Conservation (phyloP, 1,284 basidiomycete species). For the Cryptococcus deneoformans region DNA sequence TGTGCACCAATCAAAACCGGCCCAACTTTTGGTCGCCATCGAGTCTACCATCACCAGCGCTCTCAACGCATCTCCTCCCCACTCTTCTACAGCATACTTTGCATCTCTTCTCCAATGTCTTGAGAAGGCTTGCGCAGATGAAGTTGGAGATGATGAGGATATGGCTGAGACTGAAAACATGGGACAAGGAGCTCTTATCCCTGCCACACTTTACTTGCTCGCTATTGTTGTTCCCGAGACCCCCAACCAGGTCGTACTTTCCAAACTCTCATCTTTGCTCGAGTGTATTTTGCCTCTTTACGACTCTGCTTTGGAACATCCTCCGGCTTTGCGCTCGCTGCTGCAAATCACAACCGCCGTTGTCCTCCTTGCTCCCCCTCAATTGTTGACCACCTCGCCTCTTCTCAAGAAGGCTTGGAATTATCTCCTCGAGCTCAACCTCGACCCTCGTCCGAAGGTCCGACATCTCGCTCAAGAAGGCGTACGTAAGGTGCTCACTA, state of each 20-base stretch:
- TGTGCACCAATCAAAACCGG: slow-evolving; percentile 85
- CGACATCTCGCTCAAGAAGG: slow-evolving; percentile 86
- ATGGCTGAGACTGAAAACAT: slow-evolving; percentile 46
- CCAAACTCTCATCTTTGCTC: slow-evolving; percentile 47
- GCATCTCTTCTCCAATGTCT: slow-evolving; percentile 64
- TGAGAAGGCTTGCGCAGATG: slow-evolving; percentile 43
- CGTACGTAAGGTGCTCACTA: slow-evolving; percentile 68
- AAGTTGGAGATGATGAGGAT: slow-evolving; percentile 41
- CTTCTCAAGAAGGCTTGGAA: slow-evolving; percentile 63
- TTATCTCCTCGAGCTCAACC: slow-evolving; percentile 74
- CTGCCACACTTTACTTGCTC: slow-evolving; percentile 86
- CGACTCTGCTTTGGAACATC: slow-evolving; percentile 45
- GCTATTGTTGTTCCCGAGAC: slow-evolving; percentile 72
- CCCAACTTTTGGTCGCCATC: slow-evolving; percentile 81
- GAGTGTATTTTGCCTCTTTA: slow-evolving; percentile 77
- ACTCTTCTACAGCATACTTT: slow-evolving; percentile 82
- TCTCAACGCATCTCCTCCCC: slow-evolving; percentile 60
- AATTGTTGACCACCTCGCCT: slow-evolving; percentile 65
- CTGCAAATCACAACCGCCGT: slow-evolving; percentile 62
- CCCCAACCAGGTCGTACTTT: slow-evolving; percentile 50
- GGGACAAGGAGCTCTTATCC: slow-evolving; percentile 73
- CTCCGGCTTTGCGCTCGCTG: slow-evolving; percentile 47
- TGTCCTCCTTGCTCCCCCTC: slow-evolving; percentile 68
- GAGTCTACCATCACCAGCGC: slow-evolving; percentile 69
- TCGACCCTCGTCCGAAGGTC: slow-evolving; percentile 91